These are phyloP conservation scores for Yamadazyma dendronema DNA, from an alignment of 1,139 yeast genomes.

Conservation along the genomic window DNA sequence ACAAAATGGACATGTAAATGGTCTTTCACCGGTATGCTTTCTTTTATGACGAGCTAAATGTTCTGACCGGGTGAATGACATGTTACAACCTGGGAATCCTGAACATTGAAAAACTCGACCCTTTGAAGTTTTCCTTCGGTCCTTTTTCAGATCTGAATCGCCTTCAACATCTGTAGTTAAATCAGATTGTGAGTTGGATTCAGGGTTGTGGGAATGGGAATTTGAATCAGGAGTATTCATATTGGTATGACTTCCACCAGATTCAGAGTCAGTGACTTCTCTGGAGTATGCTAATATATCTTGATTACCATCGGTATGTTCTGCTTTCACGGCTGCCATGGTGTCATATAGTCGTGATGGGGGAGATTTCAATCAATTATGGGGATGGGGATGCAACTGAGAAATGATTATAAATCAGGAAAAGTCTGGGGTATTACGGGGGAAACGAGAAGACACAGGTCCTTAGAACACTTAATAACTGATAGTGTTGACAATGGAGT, in stretches of 20 bases:
- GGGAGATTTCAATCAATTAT: too few relatives aligned
- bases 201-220: too few relatives aligned
- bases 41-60: conserved; percentile 91
- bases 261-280: conserved; percentile 2
- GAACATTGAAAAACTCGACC: conserved; percentile 79
- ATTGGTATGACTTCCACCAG: conserved; percentile 1
- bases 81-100: conserved; percentile 82
- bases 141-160: conserved; percentile 3
- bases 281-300: neutral
- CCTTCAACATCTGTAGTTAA: neutral
- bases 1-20: conserved; percentile 85
- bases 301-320: neutral
- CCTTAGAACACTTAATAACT: too few relatives aligned
- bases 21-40: conserved; percentile 94
- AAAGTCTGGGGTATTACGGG: too few relatives aligned
- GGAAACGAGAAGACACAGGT: neutral
- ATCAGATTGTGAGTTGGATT: neutral
- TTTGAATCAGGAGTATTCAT: neutral
- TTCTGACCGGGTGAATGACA: conserved; percentile 87
- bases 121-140: conserved; percentile 42
- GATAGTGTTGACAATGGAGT: too few relatives aligned
- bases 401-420: too few relatives aligned
- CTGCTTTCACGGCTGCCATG: conserved; percentile 1
- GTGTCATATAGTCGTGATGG: neutral
- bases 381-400: too few relatives aligned